phyloP scores from a whole-genome alignment of 148 eudicot species.

The Polygonum aviculare region DNA sequence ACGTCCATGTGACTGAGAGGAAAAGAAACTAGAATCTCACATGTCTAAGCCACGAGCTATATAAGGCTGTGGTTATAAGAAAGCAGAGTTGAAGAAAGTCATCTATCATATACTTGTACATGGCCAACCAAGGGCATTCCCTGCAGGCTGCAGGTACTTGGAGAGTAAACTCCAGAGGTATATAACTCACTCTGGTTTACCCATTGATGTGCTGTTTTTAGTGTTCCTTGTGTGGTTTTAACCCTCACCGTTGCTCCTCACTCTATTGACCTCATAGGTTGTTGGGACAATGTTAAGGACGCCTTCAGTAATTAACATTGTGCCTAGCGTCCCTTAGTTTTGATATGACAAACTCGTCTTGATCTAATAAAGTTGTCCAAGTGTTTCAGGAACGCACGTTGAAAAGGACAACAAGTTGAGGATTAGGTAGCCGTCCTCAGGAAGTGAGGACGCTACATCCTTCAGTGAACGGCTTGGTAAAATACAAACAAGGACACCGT shows the following conservation, averaged over 20 bases:
- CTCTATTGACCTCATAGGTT: background rate
- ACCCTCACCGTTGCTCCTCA: background rate
- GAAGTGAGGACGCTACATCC: no score
- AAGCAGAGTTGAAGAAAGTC: background rate
- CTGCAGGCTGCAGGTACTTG: background rate
- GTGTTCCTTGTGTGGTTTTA: background rate
- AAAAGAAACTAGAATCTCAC: background rate
- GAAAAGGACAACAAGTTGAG: no score
- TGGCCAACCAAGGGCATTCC: background rate
- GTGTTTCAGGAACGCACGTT: no score
- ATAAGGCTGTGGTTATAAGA: background rate
- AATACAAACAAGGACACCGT: no score
- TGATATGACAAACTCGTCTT: no score
- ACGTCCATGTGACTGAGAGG: background rate
- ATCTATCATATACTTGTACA: background rate
- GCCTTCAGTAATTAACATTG: no score
- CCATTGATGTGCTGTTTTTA: background rate
- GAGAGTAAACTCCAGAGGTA: background rate
- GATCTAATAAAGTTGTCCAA: no score
- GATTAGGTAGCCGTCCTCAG: no score
- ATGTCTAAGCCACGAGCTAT: background rate
- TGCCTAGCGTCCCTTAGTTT: no score
- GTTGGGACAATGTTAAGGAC: no score
- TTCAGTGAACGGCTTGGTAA: no score
- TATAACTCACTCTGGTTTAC: background rate